These are phyloP conservation scores for Ophiostoma triangulosporum DNA, from an alignment of 2,329 filamentous ascomycete genomes.

Conservation along the genomic window DNA sequence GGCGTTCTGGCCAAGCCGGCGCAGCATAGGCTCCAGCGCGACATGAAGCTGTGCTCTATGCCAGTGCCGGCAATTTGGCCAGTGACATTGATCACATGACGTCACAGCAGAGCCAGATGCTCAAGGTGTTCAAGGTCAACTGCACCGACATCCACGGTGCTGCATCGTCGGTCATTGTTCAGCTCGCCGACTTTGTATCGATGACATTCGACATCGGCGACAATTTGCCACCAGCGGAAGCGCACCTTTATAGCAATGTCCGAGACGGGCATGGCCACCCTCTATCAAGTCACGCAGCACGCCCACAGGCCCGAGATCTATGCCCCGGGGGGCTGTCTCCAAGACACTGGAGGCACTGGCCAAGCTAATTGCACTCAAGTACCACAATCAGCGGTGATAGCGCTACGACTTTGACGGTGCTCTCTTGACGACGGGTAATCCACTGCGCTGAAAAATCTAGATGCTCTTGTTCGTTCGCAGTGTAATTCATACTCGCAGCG, in stretches of 20 bases:
- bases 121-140: conserved; percentile 55
- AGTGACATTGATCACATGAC: conserved; percentile 63
- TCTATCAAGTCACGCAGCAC: conserved; percentile 47
- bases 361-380: too few relatives aligned
- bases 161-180: conserved; percentile 52
- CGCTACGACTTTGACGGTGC: too few relatives aligned
- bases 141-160: conserved; percentile 51
- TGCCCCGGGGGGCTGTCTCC: too few relatives aligned
- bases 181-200: conserved; percentile 57
- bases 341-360: too few relatives aligned
- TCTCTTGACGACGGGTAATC: too few relatives aligned
- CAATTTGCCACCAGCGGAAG: conserved; percentile 27
- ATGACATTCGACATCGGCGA: conserved; percentile 46
- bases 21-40: too few relatives aligned
- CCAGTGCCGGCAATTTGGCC: conserved; percentile 53
- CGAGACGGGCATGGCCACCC: conserved; percentile 61
- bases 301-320: conserved; percentile 42
- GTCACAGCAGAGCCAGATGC: conserved; percentile 53
- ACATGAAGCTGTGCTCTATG: conserved; percentile 58
- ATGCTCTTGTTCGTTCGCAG: too few relatives aligned
- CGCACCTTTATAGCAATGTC: conserved; percentile 85
- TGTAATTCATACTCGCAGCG: too few relatives aligned
- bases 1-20: too few relatives aligned
- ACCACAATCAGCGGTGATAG: conserved; percentile 87
- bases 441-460: too few relatives aligned